Evolutionary conservation across 2,329 filamentous ascomycete genomes (phyloP).

Genomic region (Colletotrichum viniferum): DNA sequence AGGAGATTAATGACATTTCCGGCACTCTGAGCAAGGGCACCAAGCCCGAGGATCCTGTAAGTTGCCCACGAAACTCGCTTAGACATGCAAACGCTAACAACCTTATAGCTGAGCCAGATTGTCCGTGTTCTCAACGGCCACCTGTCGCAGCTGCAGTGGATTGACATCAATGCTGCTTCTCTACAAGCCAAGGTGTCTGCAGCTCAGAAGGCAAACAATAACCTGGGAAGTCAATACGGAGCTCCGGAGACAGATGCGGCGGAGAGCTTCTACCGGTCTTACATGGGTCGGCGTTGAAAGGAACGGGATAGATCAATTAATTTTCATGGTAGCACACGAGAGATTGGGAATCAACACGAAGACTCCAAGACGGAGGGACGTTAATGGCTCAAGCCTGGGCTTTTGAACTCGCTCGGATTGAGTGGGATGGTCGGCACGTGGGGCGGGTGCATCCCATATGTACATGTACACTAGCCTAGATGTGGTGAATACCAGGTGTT

Average conservation of each 20-base stretch:
- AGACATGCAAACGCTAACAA: conserved; percentile 25
- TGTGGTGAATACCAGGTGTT: conserved; percentile 9
- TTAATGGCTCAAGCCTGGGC: background rate
- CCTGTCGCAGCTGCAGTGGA: conserved; percentile 88
- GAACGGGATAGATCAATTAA: conserved; percentile 17
- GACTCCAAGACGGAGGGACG: background rate
- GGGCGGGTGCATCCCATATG: conserved; percentile 24
- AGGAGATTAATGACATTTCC: conserved; percentile 96
- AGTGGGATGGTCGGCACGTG: conserved; percentile 14
- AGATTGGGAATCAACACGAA: conserved; percentile 10
- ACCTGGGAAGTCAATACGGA: conserved; percentile 60
- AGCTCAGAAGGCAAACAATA: conserved; percentile 79
- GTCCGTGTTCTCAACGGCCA: conserved; percentile 94
- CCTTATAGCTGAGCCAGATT: conserved; percentile 81
- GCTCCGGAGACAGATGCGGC: conserved; percentile 72
- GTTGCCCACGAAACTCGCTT: conserved; percentile 35
- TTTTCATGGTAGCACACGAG: conserved; percentile 27
- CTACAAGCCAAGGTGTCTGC: conserved; percentile 82
- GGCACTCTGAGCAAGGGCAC: conserved; percentile 85
- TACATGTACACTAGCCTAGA: conserved; percentile 45
- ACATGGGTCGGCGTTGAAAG: conserved; percentile 72
- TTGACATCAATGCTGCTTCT: conserved; percentile 82
- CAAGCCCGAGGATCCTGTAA: conserved; percentile 86
- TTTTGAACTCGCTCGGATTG: conserved; percentile 8
- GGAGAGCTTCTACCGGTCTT: conserved; percentile 91